phyloP scores from a whole-genome alignment of 331 rosid genomes.

The Acacia pycnantha region DNA sequence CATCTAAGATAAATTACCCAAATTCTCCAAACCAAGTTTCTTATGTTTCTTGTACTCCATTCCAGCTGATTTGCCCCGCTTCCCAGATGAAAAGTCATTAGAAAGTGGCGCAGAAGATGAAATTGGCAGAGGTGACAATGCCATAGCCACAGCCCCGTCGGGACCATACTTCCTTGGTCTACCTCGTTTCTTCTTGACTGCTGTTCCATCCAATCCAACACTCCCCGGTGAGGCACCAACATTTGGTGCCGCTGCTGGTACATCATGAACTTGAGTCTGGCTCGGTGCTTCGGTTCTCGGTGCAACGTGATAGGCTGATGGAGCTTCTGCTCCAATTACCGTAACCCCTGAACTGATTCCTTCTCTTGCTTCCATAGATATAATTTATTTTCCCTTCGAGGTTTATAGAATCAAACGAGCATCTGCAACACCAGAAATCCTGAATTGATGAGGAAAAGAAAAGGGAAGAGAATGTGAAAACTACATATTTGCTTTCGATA shows the following conservation, averaged over 20 bases:
- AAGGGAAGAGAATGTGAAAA: background rate
- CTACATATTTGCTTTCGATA: background rate
- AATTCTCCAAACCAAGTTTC: slow-evolving; percentile 53
- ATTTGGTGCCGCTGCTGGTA: slow-evolving; percentile 17
- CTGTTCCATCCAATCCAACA: slow-evolving; percentile 52
- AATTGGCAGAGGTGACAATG: slow-evolving; percentile 73
- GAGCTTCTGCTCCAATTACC: slow-evolving; percentile 83
- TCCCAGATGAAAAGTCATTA: slow-evolving; percentile 43
- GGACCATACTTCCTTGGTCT: slow-evolving; percentile 85
- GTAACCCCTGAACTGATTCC: slow-evolving; percentile 77
- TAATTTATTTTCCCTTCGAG: slow-evolving; percentile 22
- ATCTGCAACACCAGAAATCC: slow-evolving; percentile 39
- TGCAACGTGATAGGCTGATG: slow-evolving; percentile 73
- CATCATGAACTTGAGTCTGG: slow-evolving; percentile 46
- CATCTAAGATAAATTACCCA: slow-evolving; percentile 44
- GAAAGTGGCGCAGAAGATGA: slow-evolving; percentile 61
- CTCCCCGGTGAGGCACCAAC: slow-evolving; percentile 48
- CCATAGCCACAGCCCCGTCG: slow-evolving; percentile 73
- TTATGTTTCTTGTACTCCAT: slow-evolving; percentile 59
- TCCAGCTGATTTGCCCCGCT: slow-evolving; percentile 56
- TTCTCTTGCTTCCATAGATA: slow-evolving; percentile 78
- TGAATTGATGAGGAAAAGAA: background rate
- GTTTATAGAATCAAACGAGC: slow-evolving; percentile 31
- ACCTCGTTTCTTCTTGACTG: slow-evolving; percentile 70
- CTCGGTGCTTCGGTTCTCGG: slow-evolving; percentile 59